Conservation (phyloP, 495 filamentous ascomycete species). For the Penicillium herquei region DNA sequence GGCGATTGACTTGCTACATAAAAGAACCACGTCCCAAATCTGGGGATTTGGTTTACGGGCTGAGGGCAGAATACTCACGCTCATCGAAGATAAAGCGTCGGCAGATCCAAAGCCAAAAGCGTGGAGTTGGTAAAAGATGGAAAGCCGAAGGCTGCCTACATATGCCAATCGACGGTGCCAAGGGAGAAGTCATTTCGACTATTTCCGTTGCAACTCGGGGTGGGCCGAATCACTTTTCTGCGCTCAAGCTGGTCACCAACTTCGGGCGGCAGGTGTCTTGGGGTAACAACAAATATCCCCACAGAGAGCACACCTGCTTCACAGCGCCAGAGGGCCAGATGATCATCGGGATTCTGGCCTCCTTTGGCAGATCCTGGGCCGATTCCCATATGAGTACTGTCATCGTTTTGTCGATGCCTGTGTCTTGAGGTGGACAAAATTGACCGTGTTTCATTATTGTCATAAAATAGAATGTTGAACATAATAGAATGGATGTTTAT, state of each 20-base stretch:
- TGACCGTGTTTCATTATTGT: too few relatives aligned
- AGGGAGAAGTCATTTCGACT: not conserved
- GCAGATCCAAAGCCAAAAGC: not conserved
- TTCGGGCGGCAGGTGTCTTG: not conserved
- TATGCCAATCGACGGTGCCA: not conserved
- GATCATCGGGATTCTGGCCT: too few relatives aligned
- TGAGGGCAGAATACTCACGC: not conserved
- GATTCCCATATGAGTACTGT: too few relatives aligned
- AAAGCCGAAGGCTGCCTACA: not conserved
- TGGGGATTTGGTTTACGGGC: not conserved
- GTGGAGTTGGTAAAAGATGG: not conserved
- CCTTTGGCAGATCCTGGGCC: too few relatives aligned
- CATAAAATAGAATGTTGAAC: too few relatives aligned
- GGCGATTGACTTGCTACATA: not conserved
- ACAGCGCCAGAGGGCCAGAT: not conserved
- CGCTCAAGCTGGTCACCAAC: not conserved
- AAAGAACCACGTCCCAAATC: not conserved
- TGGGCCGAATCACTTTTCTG: not conserved
- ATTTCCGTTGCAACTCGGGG: too few relatives aligned
- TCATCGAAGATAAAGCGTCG: not conserved
- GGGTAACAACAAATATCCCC: not conserved
- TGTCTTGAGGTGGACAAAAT: too few relatives aligned
- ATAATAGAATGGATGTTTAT: too few relatives aligned
- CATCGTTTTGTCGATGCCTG: too few relatives aligned
- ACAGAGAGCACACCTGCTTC: too few relatives aligned